Base-by-base conservation (phyloP, 192 early-diverging fungal genomes). In the Entomortierella lignicola region DNA sequence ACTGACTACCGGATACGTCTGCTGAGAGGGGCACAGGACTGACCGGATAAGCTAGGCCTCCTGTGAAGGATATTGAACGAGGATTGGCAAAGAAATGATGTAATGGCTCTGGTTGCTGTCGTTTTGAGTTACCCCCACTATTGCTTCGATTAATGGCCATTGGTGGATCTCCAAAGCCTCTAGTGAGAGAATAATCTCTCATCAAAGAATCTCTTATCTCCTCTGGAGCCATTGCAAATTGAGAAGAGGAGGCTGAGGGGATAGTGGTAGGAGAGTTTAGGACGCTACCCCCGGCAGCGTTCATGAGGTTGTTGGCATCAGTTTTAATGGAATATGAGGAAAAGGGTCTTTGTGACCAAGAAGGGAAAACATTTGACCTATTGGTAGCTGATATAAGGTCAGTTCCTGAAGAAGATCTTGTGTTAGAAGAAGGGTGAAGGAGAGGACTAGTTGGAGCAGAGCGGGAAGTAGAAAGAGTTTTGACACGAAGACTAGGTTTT, bases 371-470 rank as follows among this genome's bases (percentile, higher is more conserved):
- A 4, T 43, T 25, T 15, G 51, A 18, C 21, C 30, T 58, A 17
- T 54, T 48, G 12, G 25, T 21, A 0, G 48, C 37, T 44, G 63
- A 47, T 12, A 20, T 37, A 39, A 39, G 27, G 29, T 64, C 39
- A 30, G 54, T 23, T 42, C 34, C 42, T 32, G 67, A 43, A 41
- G 69, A 18, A 26, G n/a, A 41, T 5, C 47, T 29, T 10, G 65
- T 7, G 6, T 64, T 4, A 44, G 39, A 21, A 54, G 59, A 50
- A 29, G 58, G 13, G 59, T 23, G 7, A 60, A 52, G 48, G 20
- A 30, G 20, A 32, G 67, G 57, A 51, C 56, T 60, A n/a, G 47
- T 23, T 26, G 67, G 56, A 60, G 67, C 56, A 54, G 68, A 62
- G 31, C 39, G 1, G 37, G 58, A 2, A 13, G 41, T 11, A 44